Percentiles rank a stretch among this genome's conserved stretches.
phyloP scores from a whole-genome alignment of 1,284 basidiomycete species.

The Ustilago crameri region DNA sequence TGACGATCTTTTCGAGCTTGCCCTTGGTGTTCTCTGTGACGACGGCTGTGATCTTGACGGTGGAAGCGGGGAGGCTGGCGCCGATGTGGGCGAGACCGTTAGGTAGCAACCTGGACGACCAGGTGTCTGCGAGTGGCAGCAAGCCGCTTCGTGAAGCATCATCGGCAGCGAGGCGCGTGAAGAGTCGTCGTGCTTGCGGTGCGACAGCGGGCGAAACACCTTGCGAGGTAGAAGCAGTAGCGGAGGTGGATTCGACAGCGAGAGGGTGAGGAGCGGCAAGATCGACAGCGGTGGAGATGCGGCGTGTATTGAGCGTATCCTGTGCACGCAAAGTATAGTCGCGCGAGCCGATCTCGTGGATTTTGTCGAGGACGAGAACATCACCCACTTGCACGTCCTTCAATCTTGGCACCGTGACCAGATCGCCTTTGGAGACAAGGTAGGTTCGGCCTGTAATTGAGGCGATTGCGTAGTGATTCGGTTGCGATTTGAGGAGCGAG shows the following conservation, averaged over 20 bases:
- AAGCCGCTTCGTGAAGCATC: conserved; percentile 10
- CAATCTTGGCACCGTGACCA: conserved; percentile 89
- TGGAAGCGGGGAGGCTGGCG: conserved; percentile 40
- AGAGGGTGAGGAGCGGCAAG: conserved; percentile 9
- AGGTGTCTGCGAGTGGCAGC: conserved; percentile 47
- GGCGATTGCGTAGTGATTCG: conserved; percentile 86
- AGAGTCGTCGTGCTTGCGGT: conserved; percentile 30
- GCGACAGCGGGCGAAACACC: conserved; percentile 20
- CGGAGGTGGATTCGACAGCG: not conserved
- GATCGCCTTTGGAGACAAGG: conserved; percentile 85
- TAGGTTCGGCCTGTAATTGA: conserved; percentile 88
- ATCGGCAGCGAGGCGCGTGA: conserved; percentile 22
- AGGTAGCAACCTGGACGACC: conserved; percentile 57
- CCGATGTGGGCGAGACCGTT: conserved; percentile 63
- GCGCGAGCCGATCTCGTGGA: conserved; percentile 92
- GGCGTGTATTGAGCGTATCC: conserved; percentile 50
- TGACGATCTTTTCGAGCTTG: conserved; percentile 86
- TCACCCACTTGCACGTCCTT: conserved; percentile 79
- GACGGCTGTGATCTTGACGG: conserved; percentile 82
- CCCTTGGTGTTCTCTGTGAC: conserved; percentile 97
- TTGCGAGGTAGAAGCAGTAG: conserved; percentile 1
- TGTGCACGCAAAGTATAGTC: conserved; percentile 86
- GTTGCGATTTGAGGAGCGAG: conserved; percentile 73
- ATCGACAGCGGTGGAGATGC: conserved; percentile 37
- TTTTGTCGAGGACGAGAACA: conserved; percentile 81